phyloP scores from a whole-genome alignment of 352 stramenopile species.

The Globisporangium paddicum region DNA sequence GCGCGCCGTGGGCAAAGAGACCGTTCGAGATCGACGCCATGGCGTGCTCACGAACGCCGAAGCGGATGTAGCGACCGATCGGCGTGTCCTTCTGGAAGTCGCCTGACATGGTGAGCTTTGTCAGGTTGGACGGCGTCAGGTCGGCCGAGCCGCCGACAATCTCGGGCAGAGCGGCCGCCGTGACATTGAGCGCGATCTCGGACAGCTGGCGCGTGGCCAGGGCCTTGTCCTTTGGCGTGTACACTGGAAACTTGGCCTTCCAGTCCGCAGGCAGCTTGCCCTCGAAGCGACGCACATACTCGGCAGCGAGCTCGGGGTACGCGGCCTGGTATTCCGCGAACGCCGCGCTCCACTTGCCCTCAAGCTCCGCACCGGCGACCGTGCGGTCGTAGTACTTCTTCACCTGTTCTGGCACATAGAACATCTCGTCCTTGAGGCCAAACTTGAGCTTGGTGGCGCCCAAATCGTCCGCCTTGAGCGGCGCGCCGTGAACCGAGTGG shows the following conservation, averaged over 20 bases:
- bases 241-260: conserved; percentile 92
- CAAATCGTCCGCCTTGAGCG: conserved; percentile 95
- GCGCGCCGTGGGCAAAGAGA: conserved; percentile 96
- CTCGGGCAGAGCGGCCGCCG: conserved; percentile 92
- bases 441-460: conserved; percentile 89
- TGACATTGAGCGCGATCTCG: conserved; percentile 93
- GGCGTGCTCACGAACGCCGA: conserved; percentile 97
- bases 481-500: conserved; percentile 93
- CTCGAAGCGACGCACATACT: conserved; percentile 94
- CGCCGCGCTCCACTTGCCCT: conserved; percentile 88
- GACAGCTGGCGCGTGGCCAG: conserved; percentile 95
- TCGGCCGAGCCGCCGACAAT: conserved; percentile 98
- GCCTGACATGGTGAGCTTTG: conserved; percentile 91
- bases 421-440: conserved; percentile 91
- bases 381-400: conserved; percentile 90
- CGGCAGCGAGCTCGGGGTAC: conserved; percentile 91
- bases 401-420: conserved; percentile 93
- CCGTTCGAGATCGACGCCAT: conserved; percentile 99
- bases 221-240: conserved; percentile 80
- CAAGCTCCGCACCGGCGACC: conserved; percentile 53
- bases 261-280: conserved; percentile 90
- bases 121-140: conserved; percentile 97
- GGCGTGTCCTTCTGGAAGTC: conserved; percentile 98
- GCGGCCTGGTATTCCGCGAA: conserved; percentile 90
- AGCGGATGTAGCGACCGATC: conserved; percentile 96